Conservation (phyloP, 1,284 basidiomycete genomes). For the Ustanciosporium gigantosporum region DNA sequence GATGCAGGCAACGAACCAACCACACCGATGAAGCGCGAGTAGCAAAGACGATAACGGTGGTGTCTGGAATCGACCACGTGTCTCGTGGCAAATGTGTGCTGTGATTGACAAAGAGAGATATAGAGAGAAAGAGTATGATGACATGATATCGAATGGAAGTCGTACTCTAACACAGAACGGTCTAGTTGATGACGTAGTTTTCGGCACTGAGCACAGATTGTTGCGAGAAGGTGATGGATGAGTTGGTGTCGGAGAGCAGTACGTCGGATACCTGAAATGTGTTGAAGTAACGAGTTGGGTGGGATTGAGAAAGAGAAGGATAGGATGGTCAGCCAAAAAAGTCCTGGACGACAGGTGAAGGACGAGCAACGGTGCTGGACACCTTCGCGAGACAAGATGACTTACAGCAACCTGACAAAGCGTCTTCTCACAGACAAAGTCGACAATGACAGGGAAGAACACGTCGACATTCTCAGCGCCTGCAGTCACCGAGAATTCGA, state of each 20-base stretch:
- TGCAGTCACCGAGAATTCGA: slow-evolving; percentile 79
- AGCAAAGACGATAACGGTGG: too few relatives aligned
- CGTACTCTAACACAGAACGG: too few relatives aligned
- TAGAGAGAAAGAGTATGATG: too few relatives aligned
- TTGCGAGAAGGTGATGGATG: slow-evolving; percentile 73
- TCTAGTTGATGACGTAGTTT: slow-evolving; percentile 47
- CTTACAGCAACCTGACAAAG: slow-evolving; percentile 60
- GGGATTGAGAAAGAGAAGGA: too few relatives aligned
- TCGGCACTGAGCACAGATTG: slow-evolving; percentile 67
- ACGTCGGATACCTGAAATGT: slow-evolving; percentile 66
- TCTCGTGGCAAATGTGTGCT: too few relatives aligned
- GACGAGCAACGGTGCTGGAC: background rate
- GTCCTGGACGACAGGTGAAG: background rate
- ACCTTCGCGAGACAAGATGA: too few relatives aligned
- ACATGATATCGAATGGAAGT: too few relatives aligned
- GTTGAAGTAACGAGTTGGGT: background rate
- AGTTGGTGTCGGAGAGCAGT: slow-evolving; percentile 68
- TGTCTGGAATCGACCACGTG: too few relatives aligned
- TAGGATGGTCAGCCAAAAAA: too few relatives aligned
- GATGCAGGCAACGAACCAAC: too few relatives aligned
- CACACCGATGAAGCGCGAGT: too few relatives aligned
- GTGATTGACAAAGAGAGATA: too few relatives aligned
- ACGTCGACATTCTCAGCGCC: slow-evolving; percentile 76
- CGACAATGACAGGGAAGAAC: slow-evolving; percentile 90
- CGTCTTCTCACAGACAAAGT: slow-evolving; percentile 78